phyloP scores from a whole-genome alignment of 495 filamentous ascomycete species.

The Cryomyces minteri region DNA sequence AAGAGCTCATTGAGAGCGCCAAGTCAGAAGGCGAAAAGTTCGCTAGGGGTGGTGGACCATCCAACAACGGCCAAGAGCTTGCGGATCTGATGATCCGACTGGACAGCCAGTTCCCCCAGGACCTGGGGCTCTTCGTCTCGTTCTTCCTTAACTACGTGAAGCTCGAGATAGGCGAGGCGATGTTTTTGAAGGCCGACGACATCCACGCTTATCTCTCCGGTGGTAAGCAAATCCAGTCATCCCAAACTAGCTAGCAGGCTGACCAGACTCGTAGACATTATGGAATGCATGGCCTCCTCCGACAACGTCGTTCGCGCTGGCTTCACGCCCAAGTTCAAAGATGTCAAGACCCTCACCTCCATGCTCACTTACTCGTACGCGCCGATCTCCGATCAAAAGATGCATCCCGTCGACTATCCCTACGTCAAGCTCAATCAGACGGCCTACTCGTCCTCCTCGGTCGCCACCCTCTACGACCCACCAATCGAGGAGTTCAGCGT shows the following conservation, averaged over 20 bases:
- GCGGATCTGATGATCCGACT: constrained; percentile 58
- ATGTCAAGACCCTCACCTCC: constrained; percentile 71
- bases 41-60: constrained; percentile 39
- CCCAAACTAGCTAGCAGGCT: neutral
- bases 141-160: constrained; percentile 74
- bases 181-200: constrained; percentile 91
- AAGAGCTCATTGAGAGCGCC: constrained; percentile 53
- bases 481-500: constrained; percentile 96
- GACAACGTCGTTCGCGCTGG: constrained; percentile 97
- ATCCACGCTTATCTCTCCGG: constrained; percentile 94
- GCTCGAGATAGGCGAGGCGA: constrained; percentile 72
- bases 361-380: constrained; percentile 94
- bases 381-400: constrained; percentile 86
- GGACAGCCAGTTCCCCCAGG: constrained; percentile 56
- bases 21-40: constrained; percentile 40
- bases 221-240: constrained; percentile 11
- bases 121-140: constrained; percentile 60
- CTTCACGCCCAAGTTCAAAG: constrained; percentile 97
- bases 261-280: constrained; percentile 43
- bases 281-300: constrained; percentile 96
- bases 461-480: constrained; percentile 65
- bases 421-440: constrained; percentile 60
- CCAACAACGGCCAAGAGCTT: constrained; percentile 46
- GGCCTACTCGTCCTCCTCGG: constrained; percentile 58
- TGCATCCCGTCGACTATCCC: constrained; percentile 65